Evolutionary conservation across 2,329 filamentous ascomycete genomes (phyloP), one percentile per base, ranked within the genome.

Genomic region (Chaetomiaceae sp.): DNA sequence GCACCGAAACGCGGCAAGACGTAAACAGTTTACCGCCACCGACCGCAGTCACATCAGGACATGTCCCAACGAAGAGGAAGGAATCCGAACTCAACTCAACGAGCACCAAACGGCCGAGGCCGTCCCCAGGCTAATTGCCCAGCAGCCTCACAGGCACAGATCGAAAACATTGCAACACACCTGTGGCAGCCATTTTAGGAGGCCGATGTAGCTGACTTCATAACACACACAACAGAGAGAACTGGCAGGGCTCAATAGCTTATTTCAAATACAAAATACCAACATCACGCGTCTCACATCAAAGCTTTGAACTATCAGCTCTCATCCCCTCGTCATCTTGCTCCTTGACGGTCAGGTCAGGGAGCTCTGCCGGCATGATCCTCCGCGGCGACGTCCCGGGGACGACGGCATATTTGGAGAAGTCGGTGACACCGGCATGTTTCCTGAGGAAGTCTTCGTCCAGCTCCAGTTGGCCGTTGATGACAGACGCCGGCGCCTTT

Each of bases 381-480:
- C 89, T 73, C 50, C 89, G 71, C 0, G 89, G 88, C 1, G 51
- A 69, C 0, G 77, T 60, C 1, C 85, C 86, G 0, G 77, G 70
- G 1, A 91, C 73, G n/a, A 92, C 66, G 30, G 75, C 79, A 64
- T 95, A 95, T 60, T 81, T 78, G 0, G 75, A 76, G 60, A 95
- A 93, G 64, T 95, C 87, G 0, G 68, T 74, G 3, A 90, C 73
- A 1, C 83, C 82, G 17, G 70, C 73, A 53, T 83, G 74, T 6
- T 77, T 72, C 16, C 86, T 74, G 25, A 95, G 71, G 58, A 90
- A 93, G 63, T 95, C 89, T 64, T 95, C 89, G 61, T 95, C 89
- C 1, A 90, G 77, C 52, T 85, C 75, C 5, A 92, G 70, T 38
- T 80, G 68, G 0, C 89, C 89, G 63, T 89, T 95, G 19, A 93